Evolutionary conservation across 2,329 filamentous ascomycete genomes (phyloP).

Genomic region (Acephala macrosclerotiorum): DNA sequence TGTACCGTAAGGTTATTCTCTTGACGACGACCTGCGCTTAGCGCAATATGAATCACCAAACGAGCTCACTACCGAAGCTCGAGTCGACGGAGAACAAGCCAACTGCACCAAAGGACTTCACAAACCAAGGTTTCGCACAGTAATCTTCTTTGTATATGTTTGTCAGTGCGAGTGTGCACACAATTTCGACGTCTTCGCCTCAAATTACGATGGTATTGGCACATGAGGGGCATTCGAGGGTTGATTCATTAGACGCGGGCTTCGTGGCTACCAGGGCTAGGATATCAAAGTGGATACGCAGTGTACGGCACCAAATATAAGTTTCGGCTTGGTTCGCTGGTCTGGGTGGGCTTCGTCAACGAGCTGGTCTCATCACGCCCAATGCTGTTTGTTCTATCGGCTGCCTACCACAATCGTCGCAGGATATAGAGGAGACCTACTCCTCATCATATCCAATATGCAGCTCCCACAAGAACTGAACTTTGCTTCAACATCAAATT

Average conservation of each 20-base stretch:
- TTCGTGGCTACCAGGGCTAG: conserved; percentile 6
- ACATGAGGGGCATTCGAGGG: conserved; percentile 6
- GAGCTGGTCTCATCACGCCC: not conserved
- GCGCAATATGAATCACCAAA: conserved; percentile 8
- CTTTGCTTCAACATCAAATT: not conserved
- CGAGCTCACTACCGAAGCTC: not conserved
- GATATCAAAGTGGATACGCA: conserved; percentile 7
- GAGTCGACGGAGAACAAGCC: not conserved
- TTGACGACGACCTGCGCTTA: conserved; percentile 2
- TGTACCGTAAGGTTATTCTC: too few relatives aligned
- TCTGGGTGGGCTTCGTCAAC: not conserved
- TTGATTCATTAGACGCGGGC: conserved; percentile 2
- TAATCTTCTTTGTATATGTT: too few relatives aligned
- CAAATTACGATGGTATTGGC: not conserved
- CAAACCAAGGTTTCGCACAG: not conserved
- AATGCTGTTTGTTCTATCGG: not conserved
- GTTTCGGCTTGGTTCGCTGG: conserved; percentile 5
- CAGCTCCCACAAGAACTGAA: not conserved
- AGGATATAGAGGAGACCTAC: not conserved
- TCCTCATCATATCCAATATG: not conserved
- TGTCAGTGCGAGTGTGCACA: not conserved
- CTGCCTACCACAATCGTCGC: not conserved
- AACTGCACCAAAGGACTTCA: not conserved
- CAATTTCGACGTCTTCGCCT: not conserved
- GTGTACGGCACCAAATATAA: not conserved